Evolutionary conservation across 768 basidiomycete genomes (phyloP), one percentile per base, ranked within the genome.

Genomic region (Lactarius quietus): DNA sequence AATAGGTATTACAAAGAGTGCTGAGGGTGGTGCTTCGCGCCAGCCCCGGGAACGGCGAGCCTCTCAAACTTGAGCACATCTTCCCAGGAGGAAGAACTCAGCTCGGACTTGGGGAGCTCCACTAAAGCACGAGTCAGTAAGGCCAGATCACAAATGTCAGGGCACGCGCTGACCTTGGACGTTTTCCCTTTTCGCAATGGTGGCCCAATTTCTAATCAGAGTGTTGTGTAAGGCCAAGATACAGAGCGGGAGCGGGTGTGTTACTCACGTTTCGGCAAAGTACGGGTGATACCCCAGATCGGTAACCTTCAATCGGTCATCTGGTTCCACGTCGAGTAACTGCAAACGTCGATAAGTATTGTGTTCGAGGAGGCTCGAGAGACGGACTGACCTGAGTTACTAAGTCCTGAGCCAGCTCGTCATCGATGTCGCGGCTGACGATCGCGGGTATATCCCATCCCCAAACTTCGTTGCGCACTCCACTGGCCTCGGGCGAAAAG

Each of bases 381-480:
- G 17, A 9, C 18, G 39, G 39, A 57, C 65, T 23, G 15, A 66
- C 65, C n/a, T 9, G 28, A 36, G 51, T 62, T 10, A 66, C 20
- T 33, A 66, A 52, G 23, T 62, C 41, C 52, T n/a, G 65, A 20
- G 29, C 29, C 8, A 53, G 33, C 6, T 43, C 9, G 41, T 62
- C 41, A 7, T 54, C 26, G 18, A 66, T 62, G 23, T 66, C 39
- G 23, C 12, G 23, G 33, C 39, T 57, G 28, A 66, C 35, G 1
- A 62, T 66, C 6, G 26, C n/a, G 2, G 61, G 48, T 31, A 66
- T 38, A 48, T 66, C 56, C 65, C 61, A 58, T 23, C 39, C 48
- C 65, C 65, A 66, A 36, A 66, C 61, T 15, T 66, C 61, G 29
- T 66, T 66, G 38, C 36, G 62, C 20, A 66, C 65, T 0, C 39